Percentiles rank a stretch among this genome's conserved stretches.
Evolutionary conservation across 495 filamentous ascomycete species (phyloP).

Genomic region (Xylona heveae): DNA sequence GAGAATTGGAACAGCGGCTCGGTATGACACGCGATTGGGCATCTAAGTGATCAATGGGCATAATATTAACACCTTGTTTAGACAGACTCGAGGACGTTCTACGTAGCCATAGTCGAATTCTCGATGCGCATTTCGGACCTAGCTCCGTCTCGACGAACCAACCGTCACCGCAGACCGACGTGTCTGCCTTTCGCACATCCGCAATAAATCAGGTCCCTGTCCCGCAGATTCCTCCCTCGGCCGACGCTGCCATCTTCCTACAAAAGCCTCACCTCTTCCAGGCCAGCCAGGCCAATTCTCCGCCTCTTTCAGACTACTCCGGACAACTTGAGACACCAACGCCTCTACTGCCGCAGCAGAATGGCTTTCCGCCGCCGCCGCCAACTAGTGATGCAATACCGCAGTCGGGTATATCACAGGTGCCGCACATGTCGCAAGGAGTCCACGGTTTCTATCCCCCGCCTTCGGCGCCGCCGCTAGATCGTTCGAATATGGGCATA

Average conservation of each 20-base stretch:
- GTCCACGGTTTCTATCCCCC: neutral
- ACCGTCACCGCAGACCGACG: conserved; percentile 22
- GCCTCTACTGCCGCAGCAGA: too few species aligned
- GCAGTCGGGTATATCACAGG: neutral
- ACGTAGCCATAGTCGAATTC: conserved; percentile 22
- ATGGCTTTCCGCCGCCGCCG: conserved; percentile 1
- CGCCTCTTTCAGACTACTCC: too few species aligned
- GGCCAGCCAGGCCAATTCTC: too few species aligned
- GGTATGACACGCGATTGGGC: conserved; percentile 24
- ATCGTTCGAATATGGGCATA: too few species aligned
- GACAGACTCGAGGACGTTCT: conserved; percentile 28
- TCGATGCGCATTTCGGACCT: conserved; percentile 27
- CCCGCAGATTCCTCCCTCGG: conserved; percentile 28
- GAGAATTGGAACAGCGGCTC: conserved; percentile 68
- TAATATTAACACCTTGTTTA: too few species aligned
- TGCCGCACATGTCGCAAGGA: conserved; percentile 1
- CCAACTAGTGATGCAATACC: neutral
- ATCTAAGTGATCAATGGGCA: too few species aligned
- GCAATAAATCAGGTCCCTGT: conserved; percentile 14
- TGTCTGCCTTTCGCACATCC: conserved; percentile 6
- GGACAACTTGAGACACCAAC: too few species aligned
- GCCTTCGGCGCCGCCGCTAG: neutral
- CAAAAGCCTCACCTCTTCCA: conserved; percentile 31
- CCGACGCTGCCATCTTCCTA: conserved; percentile 39
- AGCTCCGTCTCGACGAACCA: conserved; percentile 24